Evolutionary conservation across 2,329 filamentous ascomycete genomes (phyloP), one percentile per base, ranked within the genome.

Genomic region (Ramularia collo-cygni): DNA sequence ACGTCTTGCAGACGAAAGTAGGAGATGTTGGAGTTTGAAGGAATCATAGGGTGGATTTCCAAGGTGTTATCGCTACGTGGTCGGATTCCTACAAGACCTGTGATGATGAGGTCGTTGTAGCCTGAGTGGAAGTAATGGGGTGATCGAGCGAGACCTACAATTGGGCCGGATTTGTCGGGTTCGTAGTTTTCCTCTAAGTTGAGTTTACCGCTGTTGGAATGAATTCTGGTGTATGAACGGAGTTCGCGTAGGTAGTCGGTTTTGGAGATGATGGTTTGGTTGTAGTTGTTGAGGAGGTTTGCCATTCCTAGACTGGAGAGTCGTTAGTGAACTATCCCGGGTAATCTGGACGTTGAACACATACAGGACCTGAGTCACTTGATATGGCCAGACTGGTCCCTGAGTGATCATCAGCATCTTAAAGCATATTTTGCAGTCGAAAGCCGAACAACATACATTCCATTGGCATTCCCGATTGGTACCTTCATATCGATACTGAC

Each of bases 81-180:
- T 1, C 65, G 63, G 24, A 69, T 63, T 0, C 66, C 66, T 0
- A 69, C 61, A 2, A 69, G 54, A 0, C 66, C 66, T 1, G 62
- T 60, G 10, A 69, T 56, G 24, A 69, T 52, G 2, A 64, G 55
- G 40, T 69, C 66, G 17, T 64, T 57, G 45, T 62, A 69, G 1
- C 65, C 65, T 2, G 66, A 69, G 52, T 69, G 66, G 54, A 69
- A 69, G 50, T 69, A 69, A 38, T 69, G 66, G 10, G 60, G 64
- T 2, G 62, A 66, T 5, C 66, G 62, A 19, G 61, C 58, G 4
- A 69, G 57, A 1, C 64, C 65, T 2, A 69, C 65, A 17, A 69
- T 64, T 0, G 63, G 63, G 0, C 56, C 55, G 1, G 63, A 59
- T n/a, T 64, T 63, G 40, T 66, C 64, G 0, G 66, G 58, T 29